These are phyloP conservation scores for Candida nitratophila DNA, from an alignment of 805 yeast genomes.

Conservation along the genomic window DNA sequence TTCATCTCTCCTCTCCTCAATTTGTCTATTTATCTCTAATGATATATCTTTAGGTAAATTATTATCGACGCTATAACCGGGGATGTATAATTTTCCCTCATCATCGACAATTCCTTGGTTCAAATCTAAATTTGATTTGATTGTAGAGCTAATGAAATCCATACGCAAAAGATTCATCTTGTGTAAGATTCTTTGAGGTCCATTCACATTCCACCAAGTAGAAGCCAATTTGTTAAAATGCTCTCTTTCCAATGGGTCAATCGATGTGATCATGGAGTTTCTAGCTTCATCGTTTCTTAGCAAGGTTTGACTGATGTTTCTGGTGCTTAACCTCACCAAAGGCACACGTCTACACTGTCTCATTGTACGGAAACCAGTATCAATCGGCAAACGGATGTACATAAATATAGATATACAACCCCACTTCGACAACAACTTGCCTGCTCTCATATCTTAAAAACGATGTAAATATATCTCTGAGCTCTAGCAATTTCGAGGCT, in stretches of 20 bases:
- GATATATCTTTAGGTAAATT: conserved; percentile 56
- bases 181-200: conserved; percentile 89
- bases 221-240: conserved; percentile 85
- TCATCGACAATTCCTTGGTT: conserved; percentile 32
- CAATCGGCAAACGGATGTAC: too few species aligned
- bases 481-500: too few species aligned
- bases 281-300: too few species aligned
- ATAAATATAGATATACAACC: too few species aligned
- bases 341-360: too few species aligned
- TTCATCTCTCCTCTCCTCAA: conserved; percentile 37
- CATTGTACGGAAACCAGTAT: too few species aligned
- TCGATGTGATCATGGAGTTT: conserved; percentile 20
- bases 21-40: conserved; percentile 40
- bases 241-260: conserved; percentile 56
- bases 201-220: conserved; percentile 98
- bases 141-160: conserved; percentile 72
- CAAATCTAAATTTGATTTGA: conserved; percentile 37
- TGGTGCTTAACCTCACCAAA: not conserved
- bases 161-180: conserved; percentile 87
- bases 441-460: too few species aligned
- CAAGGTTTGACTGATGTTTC: not conserved
- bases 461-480: too few species aligned
- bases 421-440: too few species aligned
- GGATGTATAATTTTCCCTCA: conserved; percentile 53
- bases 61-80: conserved; percentile 61